Base-by-base conservation (phyloP, 164 flowering plant genomes). In the Tetrastigma voinierianum region DNA sequence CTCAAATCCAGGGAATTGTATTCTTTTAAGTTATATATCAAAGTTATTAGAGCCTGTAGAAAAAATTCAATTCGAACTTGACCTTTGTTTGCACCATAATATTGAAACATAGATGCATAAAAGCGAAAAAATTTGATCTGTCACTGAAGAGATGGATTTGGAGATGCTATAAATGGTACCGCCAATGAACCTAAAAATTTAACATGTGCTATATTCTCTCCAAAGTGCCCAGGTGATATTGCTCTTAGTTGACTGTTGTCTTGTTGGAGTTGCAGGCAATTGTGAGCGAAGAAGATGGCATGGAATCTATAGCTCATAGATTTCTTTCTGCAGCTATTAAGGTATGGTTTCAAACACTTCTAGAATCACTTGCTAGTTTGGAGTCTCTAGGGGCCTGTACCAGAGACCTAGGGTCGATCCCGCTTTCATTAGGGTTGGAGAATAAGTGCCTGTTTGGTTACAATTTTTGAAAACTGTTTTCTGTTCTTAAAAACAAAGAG, bases 261-360 rank as follows among this genome's bases (percentile, higher is more conserved):
- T 59, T 63, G 63, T 65, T 58, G 57, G 64, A 53, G 15, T 57
- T 82, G 76, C 79, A 94, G 97, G 96, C 91, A 53, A 74, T 92
- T 70, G 96, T 95, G 64, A 77, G 93, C 0, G 93, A 89, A 80
- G 98, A 95, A 83, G 98, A 95, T 73, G 98, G 97, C 47, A 92
- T 92, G 97, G 98, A 92, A 46, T 92, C 98, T 18, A 82, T 89
- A 44, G 98, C 98, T 67, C 97, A 95, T 74, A 86, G 88, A 73
- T 92, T 86, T 69, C 97, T 95, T 43, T 95, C 98, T 65, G 97
- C 98, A 14, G 87, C 98, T 59, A 76, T 95, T 25, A 95, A 95
- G 97, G 97, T 95, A 72, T 61, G 61, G n/a, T 10, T 12, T 13
- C 11, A 32, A 32, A 32, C 40, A 32, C 40, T 32, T 32, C 40